These are phyloP conservation scores for Hypoxylon sp. DNA, from an alignment of 2,329 filamentous ascomycete genomes.

Conservation along the genomic window DNA sequence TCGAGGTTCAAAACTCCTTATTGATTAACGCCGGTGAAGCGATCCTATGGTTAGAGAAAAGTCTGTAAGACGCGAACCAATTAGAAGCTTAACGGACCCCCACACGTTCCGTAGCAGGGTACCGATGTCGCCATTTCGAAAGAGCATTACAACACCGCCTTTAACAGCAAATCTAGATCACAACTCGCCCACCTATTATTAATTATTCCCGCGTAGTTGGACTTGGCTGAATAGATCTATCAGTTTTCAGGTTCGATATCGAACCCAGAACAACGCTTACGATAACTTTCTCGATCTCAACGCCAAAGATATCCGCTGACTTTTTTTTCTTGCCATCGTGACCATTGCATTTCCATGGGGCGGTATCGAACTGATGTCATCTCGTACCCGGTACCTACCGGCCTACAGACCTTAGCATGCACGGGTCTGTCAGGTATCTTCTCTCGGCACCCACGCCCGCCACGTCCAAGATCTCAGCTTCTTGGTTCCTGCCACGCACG, in stretches of 20 bases:
- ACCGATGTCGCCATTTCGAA: slow-evolving; percentile 40
- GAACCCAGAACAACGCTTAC: slow-evolving; percentile 17
- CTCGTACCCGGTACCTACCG: slow-evolving; percentile 1
- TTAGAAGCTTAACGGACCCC: slow-evolving; percentile 39
- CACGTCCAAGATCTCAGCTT: slow-evolving; percentile 29
- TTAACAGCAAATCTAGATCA: slow-evolving; percentile 35
- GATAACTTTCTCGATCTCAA: slow-evolving; percentile 3
- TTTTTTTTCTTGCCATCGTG: slow-evolving; percentile 14
- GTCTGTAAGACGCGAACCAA: slow-evolving; percentile 29
- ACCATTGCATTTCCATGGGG: slow-evolving; percentile 12
- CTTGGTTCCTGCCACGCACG: slow-evolving; percentile 14
- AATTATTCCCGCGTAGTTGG: slow-evolving; percentile 30
- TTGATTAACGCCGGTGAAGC: slow-evolving; percentile 8
- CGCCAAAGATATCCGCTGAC: background rate
- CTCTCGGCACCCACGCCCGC: slow-evolving; percentile 25
- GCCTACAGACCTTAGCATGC: slow-evolving; percentile 5
- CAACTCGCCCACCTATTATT: slow-evolving; percentile 32
- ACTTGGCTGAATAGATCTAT: slow-evolving; percentile 12
- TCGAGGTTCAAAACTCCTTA: background rate
- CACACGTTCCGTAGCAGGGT: slow-evolving; percentile 25
- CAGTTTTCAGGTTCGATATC: slow-evolving; percentile 16
- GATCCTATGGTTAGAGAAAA: background rate
- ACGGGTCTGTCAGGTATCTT: slow-evolving; percentile 11
- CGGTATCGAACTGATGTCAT: slow-evolving; percentile 32
- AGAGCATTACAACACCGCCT: slow-evolving; percentile 33